Base-by-base conservation (phyloP, 352 stramenopile species). In the Discostella stelligera region DNA sequence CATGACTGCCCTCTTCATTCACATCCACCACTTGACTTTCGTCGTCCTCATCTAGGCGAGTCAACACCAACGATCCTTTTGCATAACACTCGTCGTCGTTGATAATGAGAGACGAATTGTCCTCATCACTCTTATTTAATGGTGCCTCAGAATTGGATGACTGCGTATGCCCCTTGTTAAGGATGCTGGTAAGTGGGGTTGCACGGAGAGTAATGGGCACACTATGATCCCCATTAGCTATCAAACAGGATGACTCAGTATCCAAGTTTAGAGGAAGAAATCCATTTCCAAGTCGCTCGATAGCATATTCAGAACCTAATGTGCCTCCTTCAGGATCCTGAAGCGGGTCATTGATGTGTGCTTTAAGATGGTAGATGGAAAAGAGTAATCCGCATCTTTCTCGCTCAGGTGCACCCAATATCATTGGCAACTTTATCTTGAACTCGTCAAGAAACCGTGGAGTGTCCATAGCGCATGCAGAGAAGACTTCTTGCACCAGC, bases 381-480 rank as follows among this genome's bases (percentile, higher is more conserved):
- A 94, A 92, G 21, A 92, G 69, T 20, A 92, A 56, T 18, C 63
- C 78, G 16, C 86, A 44, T 23, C 52, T 71, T 60, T 74, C 59
- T 25, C 56, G 53, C 18, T 50, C 66, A 44, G 58, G 55, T 37
- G 64, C 63, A 59, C 37, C 44, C 32, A 88, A 54, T 39, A 80
- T 63, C n/a, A 91, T 56, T 44, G 87, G 87, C 0, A 92, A 71
- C 61, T 90, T 90, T 0, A 90, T 44, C 62, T 92, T 92, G 53
- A 91, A 88, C 61, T 92, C 87, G 27, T 90, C 84, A 13, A 93
- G 48, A 71, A 94, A 94, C 56, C 68, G 61, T 69, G 84, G 76
- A 41, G 71, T 73, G 69, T 79, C 71, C 25, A 88, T 64, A 66
- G 87, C 79, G 65, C 86, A 93, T 18, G 84, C 88, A 39, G 85